A percentile compares a stretch with the other conserved stretches of the same genome.
Conservation (phyloP, 768 basidiomycete species). For the Collybia sordida region DNA sequence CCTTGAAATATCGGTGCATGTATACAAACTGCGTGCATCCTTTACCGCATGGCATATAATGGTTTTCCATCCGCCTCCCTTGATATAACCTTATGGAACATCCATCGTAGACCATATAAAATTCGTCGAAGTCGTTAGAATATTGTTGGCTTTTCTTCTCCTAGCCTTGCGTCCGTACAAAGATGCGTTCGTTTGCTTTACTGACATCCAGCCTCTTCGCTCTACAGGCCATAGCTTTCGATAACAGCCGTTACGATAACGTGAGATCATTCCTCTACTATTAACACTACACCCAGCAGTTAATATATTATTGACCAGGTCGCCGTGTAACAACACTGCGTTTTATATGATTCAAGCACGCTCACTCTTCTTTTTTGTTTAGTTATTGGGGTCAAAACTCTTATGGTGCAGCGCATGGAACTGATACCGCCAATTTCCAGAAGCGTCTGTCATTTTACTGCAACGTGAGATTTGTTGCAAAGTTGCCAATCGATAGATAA, state of each 20-base stretch:
- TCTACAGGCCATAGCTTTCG: conserved; percentile 38
- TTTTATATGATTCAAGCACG: neutral
- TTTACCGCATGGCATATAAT: neutral
- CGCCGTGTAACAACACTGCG: conserved; percentile 40
- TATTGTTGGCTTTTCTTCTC: too few relatives aligned
- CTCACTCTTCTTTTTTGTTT: conserved; percentile 3
- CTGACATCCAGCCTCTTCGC: conserved; percentile 5
- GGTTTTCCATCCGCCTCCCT: too few relatives aligned
- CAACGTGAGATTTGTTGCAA: conserved; percentile 38
- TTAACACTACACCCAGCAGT: conserved; percentile 3
- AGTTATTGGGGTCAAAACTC: conserved; percentile 81
- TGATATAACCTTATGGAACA: too few relatives aligned
- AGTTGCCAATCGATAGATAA: too few relatives aligned
- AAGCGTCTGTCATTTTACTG: conserved; percentile 65
- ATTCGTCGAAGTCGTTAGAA: neutral
- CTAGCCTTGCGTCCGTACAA: too few relatives aligned
- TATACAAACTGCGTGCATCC: neutral
- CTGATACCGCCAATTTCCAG: conserved; percentile 55
- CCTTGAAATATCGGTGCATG: neutral
- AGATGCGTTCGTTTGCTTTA: conserved; percentile 14
- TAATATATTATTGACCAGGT: conserved; percentile 33
- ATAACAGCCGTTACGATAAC: conserved; percentile 62
- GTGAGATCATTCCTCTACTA: conserved; percentile 35
- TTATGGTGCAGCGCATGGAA: conserved; percentile 54
- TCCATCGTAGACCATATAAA: too few relatives aligned